Base-by-base conservation (phyloP, 208 protist species). In the Trypanosoma theileri region DNA sequence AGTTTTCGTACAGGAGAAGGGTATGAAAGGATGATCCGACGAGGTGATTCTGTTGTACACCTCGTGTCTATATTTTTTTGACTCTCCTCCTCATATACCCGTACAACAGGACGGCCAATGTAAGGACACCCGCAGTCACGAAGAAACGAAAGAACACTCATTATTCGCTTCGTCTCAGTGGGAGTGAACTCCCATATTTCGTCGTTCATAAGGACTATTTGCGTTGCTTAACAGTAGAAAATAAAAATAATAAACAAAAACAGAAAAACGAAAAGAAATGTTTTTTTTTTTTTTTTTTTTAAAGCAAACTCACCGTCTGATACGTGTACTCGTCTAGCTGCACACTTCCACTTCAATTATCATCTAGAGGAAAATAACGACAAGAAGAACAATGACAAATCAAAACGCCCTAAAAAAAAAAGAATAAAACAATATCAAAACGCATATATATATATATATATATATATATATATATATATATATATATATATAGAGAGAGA, bases 121-220 rank as follows among this genome's bases (percentile, higher is more conserved):
- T 68, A 68, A 26, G 62, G 62, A 28, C 62, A 68, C 16, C 14
- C 21, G 28, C 31, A 48, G 16, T 57, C 45, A n/a, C 51, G 62
- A 48, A 68, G 52, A 28, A 68, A 68, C 4, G 62, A 68, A 19
- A 68, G 62, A 17, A 68, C 51, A 28, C 11, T 16, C 9, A 51
- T 17, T 35, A 50, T 59, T 26, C 52, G 62, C 52, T 46, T 17
- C 17, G 13, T 40, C 0, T 59, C 50, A 35, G n/a, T 68, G 17
- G 40, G 51, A 59, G 62, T n/a, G n/a, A 68, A 46, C 62, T 68
- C 62, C 62, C 62, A 68, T 10, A 68, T 24, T 44, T 68, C 62
- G 24, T 56, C 41, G 62, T 17, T 68, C 62, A 68, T 68, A 2
- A 22, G 6, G 24, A 44, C 6, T 42, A 66, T 40, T 35, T 21